Base-by-base conservation (phyloP, 2,329 filamentous ascomycete genomes). In the Colletotrichum euphorbiae region DNA sequence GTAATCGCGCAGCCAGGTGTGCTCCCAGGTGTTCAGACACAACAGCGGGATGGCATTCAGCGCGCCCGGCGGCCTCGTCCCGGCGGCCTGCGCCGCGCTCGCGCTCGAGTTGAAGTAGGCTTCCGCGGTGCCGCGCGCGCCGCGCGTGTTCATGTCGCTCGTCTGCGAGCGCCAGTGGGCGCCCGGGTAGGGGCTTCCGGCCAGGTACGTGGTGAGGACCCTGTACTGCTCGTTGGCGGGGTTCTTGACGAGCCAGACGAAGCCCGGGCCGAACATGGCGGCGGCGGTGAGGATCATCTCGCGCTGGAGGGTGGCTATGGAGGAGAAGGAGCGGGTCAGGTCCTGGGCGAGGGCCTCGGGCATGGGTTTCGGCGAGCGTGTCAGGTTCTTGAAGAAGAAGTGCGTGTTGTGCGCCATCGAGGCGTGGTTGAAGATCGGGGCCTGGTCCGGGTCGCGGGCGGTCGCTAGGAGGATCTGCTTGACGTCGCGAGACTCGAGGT, bases 21-120 rank as follows among this genome's bases (percentile, higher is more conserved):
- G 96, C 83, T 98, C 91, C 96, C 96, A 99, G 5, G 94, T 97
- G 81, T 94, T 98, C 68, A 98, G 87, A 77, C 95, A 98, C 74
- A 99, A 83, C 69, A 98, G 84, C 12, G 95, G 94, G 64, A 89
- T 84, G 38, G 94, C 79, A 55, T 91, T 86, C 71, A 89, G 85
- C 66, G 90, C 90, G 43, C 91, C 91, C 2, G 91, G 89, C 5
- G 89, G 85, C 67, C 85, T 78, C 51, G 78, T 75, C 38, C 70
- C 72, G 65, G 61, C 64, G 19, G 5, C 40, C 61, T 71, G 69
- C 36, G 71, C 69, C 36, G 71, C 69, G 69, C 75, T 71, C 11
- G 75, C 70, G 69, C 79, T 78, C 69, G 81, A 74, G 72, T 80
- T 78, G 71, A 85, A 77, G 69, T 79, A 84, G 65, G 58, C 55